Evolutionary conservation across 2,329 filamentous ascomycete genomes (phyloP).

Genomic region (Septoria petroselini): DNA sequence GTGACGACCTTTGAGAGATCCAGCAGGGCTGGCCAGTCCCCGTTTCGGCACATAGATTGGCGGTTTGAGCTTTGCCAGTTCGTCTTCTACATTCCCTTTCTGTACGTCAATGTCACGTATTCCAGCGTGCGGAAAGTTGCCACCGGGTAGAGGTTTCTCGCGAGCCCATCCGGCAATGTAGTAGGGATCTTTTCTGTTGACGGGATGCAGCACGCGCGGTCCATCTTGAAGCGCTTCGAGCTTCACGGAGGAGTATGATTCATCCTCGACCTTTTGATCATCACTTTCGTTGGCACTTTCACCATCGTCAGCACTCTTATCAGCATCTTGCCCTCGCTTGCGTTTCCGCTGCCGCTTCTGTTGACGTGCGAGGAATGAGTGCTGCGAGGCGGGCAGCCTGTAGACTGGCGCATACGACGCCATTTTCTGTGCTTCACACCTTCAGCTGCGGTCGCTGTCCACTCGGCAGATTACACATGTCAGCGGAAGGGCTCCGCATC

Average conservation of each 20-base stretch:
- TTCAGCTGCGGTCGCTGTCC: background rate
- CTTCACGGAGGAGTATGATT: conserved; percentile 7
- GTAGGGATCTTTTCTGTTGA: conserved; percentile 37
- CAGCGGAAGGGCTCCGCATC: conserved; percentile 1
- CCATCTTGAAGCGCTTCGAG: conserved; percentile 12
- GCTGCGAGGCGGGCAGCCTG: conserved; percentile 24
- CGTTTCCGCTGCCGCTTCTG: conserved; percentile 32
- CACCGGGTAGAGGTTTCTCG: conserved; percentile 40
- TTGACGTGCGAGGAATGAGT: conserved; percentile 29
- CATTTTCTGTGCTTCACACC: conserved; percentile 25
- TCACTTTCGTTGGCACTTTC: conserved; percentile 18
- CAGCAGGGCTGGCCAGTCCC: conserved; percentile 21
- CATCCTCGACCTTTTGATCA: conserved; percentile 9
- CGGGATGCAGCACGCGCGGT: conserved; percentile 25
- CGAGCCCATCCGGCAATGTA: conserved; percentile 43
- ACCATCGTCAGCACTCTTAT: conserved; percentile 23
- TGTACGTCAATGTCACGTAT: conserved; percentile 31
- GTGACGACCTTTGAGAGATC: conserved; percentile 52
- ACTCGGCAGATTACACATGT: conserved; percentile 13
- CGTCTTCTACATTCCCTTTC: conserved; percentile 36
- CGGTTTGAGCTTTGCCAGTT: conserved; percentile 43
- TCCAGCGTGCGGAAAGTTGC: conserved; percentile 48
- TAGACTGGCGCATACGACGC: conserved; percentile 34
- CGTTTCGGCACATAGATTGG: conserved; percentile 39
- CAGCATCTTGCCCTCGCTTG: conserved; percentile 24